Evolutionary conservation across 2,329 filamentous ascomycete species (phyloP), one percentile per base, ranked within the genome.

Genomic region (Hymenoscyphus occultus): DNA sequence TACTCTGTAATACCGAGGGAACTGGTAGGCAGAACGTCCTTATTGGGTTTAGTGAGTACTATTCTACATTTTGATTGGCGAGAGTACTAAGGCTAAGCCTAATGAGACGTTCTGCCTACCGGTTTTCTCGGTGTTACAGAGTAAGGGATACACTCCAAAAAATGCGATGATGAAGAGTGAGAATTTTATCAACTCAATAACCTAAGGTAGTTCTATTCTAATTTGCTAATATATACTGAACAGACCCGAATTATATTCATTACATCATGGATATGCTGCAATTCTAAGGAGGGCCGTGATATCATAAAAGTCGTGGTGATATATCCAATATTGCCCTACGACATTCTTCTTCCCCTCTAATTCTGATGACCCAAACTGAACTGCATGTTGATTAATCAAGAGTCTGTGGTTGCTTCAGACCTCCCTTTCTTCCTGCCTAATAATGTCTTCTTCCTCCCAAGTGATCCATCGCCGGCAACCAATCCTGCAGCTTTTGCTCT

Each of bases 401-500:
- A 5, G 3, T 51, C 45, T 10, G 45, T 51, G 12, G 45, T 51
- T 22, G 45, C 45, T 22, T 19, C 45, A 51, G n/a, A 22, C 45
- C 45, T 51, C n/a, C 56, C 32, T 28, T 59, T 59, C 42, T 60
- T 63, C 35, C 61, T 31, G 22, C 61, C 61, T 54, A 61, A 62
- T 40, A 65, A 39, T 56, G 48, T 59, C 54, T 63, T 61, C 54
- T 58, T 65, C 51, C 45, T 60, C 35, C 31, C 56, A n/a, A 63
- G 32, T 12, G 45, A 10, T n/a, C n/a, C 19, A 10, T 42, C 16
- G 19, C 28, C 19, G n/a, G 45, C 32, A 28, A 45, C 16, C 6
- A 59, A 28, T 5, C 64, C 64, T 12, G 64, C 60, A 39, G 64
- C 71, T 58, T 67, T 71, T 16, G 71, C 71, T n/a, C 74, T 68